Conservation (phyloP, 176 grass and related monocot species). For the Pontederia crassipes region DNA sequence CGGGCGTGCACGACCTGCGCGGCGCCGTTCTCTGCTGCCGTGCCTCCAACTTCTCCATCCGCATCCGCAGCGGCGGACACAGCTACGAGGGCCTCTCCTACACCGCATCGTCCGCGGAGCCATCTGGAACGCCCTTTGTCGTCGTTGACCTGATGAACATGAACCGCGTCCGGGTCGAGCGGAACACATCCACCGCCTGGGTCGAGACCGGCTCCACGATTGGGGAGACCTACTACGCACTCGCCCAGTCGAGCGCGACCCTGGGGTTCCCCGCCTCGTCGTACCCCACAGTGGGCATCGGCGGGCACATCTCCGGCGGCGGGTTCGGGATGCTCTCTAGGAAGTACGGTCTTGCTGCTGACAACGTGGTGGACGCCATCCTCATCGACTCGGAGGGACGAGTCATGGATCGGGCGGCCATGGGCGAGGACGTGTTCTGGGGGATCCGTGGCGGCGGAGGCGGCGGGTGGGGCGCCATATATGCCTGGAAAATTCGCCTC, state of each 20-base stretch:
- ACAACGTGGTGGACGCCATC: constrained; percentile 59
- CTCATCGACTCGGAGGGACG: constrained; percentile 32
- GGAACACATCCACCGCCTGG: constrained; percentile 27
- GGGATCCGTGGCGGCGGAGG: constrained; percentile 75
- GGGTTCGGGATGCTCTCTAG: constrained; percentile 73
- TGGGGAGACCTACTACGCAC: constrained; percentile 54
- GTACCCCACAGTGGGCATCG: constrained; percentile 59
- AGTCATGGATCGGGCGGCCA: constrained; percentile 28
- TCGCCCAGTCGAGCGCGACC: constrained; percentile 14
- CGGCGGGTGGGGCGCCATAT: constrained; percentile 54
- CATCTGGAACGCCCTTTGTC: constrained; percentile 9
- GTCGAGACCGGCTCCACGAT: constrained; percentile 56
- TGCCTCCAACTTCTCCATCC: constrained; percentile 21
- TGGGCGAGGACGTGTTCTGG: constrained; percentile 81
- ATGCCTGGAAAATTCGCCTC: constrained; percentile 45
- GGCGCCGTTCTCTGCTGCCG: constrained; percentile 34
- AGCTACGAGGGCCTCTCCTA: constrained; percentile 89
- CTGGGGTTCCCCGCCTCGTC: constrained; percentile 58
- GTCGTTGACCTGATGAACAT: constrained; percentile 56
- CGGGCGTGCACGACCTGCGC: constrained; percentile 21
- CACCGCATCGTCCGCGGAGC: constrained; percentile 1
- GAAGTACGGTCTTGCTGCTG: constrained; percentile 48
- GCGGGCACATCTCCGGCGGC: constrained; percentile 61
- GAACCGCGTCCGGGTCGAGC: constrained; percentile 34
- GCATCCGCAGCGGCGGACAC: constrained; percentile 69